phyloP scores from a whole-genome alignment of 2,329 filamentous ascomycete species.

The Alternaria consortialis region DNA sequence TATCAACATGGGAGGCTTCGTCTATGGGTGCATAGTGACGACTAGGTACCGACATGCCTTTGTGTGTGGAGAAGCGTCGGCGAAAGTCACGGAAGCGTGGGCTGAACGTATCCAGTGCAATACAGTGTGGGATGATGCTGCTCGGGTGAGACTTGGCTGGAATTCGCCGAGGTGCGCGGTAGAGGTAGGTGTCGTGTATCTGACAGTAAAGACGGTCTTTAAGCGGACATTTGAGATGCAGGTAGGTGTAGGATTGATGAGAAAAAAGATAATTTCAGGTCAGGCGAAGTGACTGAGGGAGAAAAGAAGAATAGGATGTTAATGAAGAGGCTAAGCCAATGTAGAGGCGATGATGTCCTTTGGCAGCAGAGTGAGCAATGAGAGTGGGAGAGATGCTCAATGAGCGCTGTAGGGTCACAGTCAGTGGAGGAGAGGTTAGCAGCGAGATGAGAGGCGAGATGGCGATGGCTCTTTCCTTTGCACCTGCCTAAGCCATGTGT shows the following conservation, averaged over 20 bases:
- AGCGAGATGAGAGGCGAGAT: constrained; percentile 29
- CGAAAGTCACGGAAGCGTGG: constrained; percentile 36
- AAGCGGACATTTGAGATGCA: constrained; percentile 14
- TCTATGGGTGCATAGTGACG: constrained; percentile 32
- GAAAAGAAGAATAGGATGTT: constrained; percentile 28
- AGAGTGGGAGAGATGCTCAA: constrained; percentile 30
- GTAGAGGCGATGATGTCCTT: constrained; percentile 18
- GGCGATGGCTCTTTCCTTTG: constrained; percentile 37
- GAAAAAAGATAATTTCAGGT: constrained; percentile 12
- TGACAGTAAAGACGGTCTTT: constrained; percentile 4
- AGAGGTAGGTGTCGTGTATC: neutral
- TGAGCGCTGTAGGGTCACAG: constrained; percentile 32
- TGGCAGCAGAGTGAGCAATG: constrained; percentile 29
- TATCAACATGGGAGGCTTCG: constrained; percentile 31
- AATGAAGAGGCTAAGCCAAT: constrained; percentile 32
- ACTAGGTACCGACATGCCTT: constrained; percentile 37
- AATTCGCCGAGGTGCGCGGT: neutral
- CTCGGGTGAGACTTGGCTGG: neutral
- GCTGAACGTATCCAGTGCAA: constrained; percentile 32
- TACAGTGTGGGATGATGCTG: neutral
- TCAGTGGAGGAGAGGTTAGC: constrained; percentile 24
- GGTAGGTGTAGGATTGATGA: constrained; percentile 15
- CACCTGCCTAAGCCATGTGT: constrained; percentile 18
- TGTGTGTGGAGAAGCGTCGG: constrained; percentile 35
- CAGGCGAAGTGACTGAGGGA: constrained; percentile 19